A percentile compares a stretch with the other conserved stretches of the same genome.
Conservation (phyloP, 2,329 filamentous ascomycete genomes). For the Tolypocladium guangdongense region DNA sequence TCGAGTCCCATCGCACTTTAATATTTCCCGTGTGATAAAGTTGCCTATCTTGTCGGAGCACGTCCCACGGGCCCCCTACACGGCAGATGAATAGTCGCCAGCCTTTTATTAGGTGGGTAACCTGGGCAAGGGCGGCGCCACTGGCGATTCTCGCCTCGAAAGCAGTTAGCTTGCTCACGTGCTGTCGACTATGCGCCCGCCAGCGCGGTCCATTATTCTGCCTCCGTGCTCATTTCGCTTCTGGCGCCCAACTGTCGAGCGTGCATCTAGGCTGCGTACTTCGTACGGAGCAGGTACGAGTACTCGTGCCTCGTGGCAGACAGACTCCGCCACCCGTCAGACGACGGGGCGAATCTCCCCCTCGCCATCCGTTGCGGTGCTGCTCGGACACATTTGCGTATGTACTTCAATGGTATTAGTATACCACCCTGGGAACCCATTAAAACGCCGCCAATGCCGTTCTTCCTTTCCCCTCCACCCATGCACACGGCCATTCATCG, state of each 20-base stretch:
- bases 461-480: not conserved
- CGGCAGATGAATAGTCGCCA: not conserved
- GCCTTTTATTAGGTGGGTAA: not conserved
- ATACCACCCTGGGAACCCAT: not conserved
- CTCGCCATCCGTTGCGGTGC: not conserved
- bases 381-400: not conserved
- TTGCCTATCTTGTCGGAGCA: not conserved
- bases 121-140: not conserved
- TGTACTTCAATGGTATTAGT: not conserved
- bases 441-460: not conserved
- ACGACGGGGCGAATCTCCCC: not conserved
- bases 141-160: not conserved
- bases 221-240: slow-evolving; percentile 1
- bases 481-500: not conserved
- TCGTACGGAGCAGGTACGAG: no score
- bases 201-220: not conserved
- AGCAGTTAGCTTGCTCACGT: not conserved
- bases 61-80: not conserved
- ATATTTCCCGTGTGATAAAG: not conserved
- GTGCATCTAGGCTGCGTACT: no score
- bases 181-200: not conserved
- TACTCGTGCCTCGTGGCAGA: not conserved
- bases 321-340: not conserved
- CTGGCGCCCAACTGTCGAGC: not conserved
- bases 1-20: not conserved